Conservation (phyloP, 1,284 basidiomycete species). For the Puccinia novopanici region DNA sequence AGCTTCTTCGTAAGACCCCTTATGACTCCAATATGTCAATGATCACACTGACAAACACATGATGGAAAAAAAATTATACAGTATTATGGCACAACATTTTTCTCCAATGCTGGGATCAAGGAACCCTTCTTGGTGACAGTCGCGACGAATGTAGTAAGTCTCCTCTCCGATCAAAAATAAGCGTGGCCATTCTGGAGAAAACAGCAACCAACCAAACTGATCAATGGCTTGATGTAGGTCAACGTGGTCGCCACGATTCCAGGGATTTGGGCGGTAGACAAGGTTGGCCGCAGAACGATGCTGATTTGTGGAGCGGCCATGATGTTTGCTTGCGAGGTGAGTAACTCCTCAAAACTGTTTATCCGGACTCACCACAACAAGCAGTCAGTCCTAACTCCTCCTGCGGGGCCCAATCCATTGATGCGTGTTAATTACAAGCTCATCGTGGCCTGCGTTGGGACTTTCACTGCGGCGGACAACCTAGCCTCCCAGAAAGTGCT, state of each 20-base stretch:
- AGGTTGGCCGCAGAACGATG: constrained; percentile 72
- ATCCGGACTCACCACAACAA: too few relatives aligned
- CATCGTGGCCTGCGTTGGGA: constrained; percentile 63
- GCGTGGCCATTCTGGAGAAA: constrained; percentile 51
- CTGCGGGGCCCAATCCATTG: too few relatives aligned
- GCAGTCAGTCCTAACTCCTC: neutral
- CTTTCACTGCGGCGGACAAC: constrained; percentile 64
- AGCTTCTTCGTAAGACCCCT: constrained; percentile 47
- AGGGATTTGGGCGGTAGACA: constrained; percentile 72
- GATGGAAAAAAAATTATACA: too few relatives aligned
- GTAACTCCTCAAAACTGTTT: constrained; percentile 65
- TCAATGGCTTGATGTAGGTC: constrained; percentile 62
- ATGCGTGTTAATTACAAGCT: constrained; percentile 38
- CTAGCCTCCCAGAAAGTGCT: constrained; percentile 65
- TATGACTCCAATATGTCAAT: too few relatives aligned
- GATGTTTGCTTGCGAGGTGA: constrained; percentile 66
- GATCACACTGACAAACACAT: neutral
- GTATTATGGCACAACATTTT: constrained; percentile 54
- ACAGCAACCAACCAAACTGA: constrained; percentile 61
- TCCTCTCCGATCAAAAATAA: neutral
- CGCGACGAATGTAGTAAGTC: constrained; percentile 44
- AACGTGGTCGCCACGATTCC: constrained; percentile 66
- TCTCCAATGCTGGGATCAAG: constrained; percentile 59
- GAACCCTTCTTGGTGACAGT: constrained; percentile 58
- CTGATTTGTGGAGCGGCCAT: constrained; percentile 69